Conservation (phyloP, 768 basidiomycete species). For the Phylloporus arenicola region DNA sequence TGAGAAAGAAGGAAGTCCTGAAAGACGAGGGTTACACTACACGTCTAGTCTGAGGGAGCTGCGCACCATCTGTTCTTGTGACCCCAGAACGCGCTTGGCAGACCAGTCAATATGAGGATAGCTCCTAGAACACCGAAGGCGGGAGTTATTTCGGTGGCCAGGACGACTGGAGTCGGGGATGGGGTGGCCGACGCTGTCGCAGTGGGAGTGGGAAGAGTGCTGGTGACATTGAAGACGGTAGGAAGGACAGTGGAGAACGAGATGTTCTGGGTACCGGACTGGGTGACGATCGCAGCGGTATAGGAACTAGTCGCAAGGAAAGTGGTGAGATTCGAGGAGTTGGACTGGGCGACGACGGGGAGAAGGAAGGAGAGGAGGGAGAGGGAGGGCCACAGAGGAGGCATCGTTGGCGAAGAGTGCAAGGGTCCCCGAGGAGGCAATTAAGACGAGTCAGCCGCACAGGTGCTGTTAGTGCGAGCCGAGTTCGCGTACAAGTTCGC, state of each 20-base stretch:
- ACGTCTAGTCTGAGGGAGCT: neutral
- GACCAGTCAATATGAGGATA: constrained; percentile 81
- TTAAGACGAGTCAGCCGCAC: constrained; percentile 29
- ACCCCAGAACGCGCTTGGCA: constrained; percentile 87
- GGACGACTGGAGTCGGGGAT: constrained; percentile 32
- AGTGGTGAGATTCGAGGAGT: constrained; percentile 39
- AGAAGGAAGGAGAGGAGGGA: constrained; percentile 27
- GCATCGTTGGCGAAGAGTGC: constrained; percentile 10
- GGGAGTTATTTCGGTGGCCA: constrained; percentile 71
- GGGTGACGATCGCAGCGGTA: constrained; percentile 44
- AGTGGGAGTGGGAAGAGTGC: constrained; percentile 46
- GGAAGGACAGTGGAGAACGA: constrained; percentile 52
- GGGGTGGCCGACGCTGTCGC: constrained; percentile 40
- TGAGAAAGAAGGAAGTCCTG: constrained; percentile 92
- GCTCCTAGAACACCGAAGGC: constrained; percentile 88
- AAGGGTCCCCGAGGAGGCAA: constrained; percentile 4
- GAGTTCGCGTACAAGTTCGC: constrained; percentile 1
- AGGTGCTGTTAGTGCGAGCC: constrained; percentile 10
- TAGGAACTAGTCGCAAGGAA: constrained; percentile 51
- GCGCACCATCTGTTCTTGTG: constrained; percentile 92
- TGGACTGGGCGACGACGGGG: constrained; percentile 35
- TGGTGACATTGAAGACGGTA: constrained; percentile 58
- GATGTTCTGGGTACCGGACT: constrained; percentile 44
- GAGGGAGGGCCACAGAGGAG: constrained; percentile 1
- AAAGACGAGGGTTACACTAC: constrained; percentile 7